These are phyloP conservation scores for Ophiocordyceps camponoti-floridani DNA, from an alignment of 2,329 filamentous ascomycete genomes.

Conservation along the genomic window DNA sequence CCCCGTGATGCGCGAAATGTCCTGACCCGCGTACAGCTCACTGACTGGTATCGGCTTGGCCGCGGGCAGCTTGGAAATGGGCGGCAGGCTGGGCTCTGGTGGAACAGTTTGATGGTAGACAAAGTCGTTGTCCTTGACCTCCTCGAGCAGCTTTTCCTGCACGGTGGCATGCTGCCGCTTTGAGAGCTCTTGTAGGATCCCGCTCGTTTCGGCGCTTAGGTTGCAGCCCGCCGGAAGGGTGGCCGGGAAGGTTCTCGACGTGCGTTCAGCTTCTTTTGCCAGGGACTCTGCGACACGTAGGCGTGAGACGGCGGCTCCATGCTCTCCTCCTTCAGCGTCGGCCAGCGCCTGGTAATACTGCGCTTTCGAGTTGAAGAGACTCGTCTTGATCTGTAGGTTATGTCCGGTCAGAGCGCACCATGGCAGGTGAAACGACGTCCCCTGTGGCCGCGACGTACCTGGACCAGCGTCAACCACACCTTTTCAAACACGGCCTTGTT, in stretches of 20 bases:
- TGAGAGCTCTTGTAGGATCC: slow-evolving; percentile 58
- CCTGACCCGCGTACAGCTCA: slow-evolving; percentile 90
- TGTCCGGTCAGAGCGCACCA: not conserved
- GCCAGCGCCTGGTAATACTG: slow-evolving; percentile 88
- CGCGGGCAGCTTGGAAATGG: slow-evolving; percentile 79
- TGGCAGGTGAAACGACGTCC: not conserved
- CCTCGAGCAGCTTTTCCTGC: slow-evolving; percentile 59
- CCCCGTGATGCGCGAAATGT: slow-evolving; percentile 91
- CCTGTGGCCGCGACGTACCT: slow-evolving; percentile 31
- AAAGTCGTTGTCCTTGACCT: slow-evolving; percentile 89
- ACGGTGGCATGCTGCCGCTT: slow-evolving; percentile 68
- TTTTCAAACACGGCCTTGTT: slow-evolving; percentile 85
- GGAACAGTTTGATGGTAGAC: slow-evolving; percentile 93
- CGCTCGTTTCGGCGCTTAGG: slow-evolving; percentile 60
- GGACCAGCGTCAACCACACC: slow-evolving; percentile 70
- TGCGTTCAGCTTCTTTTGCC: slow-evolving; percentile 59
- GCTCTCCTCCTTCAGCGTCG: slow-evolving; percentile 74
- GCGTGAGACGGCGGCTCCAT: slow-evolving; percentile 70
- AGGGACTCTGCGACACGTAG: slow-evolving; percentile 65
- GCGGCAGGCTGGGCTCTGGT: slow-evolving; percentile 60
- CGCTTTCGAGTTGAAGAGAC: slow-evolving; percentile 67
- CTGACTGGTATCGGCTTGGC: slow-evolving; percentile 95
- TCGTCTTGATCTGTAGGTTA: slow-evolving; percentile 48
- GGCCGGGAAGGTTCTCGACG: slow-evolving; percentile 64
- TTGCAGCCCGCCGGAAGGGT: slow-evolving; percentile 70